These are phyloP conservation scores for Pseudozyma hubeiensis DNA, from an alignment of 1,284 basidiomycete genomes.

Conservation along the genomic window DNA sequence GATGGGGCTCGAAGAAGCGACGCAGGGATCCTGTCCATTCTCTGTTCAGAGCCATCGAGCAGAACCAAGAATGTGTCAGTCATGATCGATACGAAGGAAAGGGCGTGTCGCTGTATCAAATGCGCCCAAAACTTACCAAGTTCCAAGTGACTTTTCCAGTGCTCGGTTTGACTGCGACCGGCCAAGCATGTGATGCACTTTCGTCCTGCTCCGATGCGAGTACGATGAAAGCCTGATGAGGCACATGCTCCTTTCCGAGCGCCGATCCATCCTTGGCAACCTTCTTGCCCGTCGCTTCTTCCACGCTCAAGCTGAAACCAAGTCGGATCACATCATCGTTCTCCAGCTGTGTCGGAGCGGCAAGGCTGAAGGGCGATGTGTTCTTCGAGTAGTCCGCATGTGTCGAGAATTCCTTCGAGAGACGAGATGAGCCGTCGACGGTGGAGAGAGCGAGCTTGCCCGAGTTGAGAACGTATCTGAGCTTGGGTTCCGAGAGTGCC, in stretches of 20 bases:
- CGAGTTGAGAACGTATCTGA: conserved; percentile 47
- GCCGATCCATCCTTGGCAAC: conserved; percentile 25
- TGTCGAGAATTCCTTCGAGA: conserved; percentile 42
- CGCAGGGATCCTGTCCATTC: conserved; percentile 44
- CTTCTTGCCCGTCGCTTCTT: conserved; percentile 21
- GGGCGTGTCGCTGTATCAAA: too few species aligned
- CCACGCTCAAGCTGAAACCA: conserved; percentile 38
- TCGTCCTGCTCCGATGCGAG: conserved; percentile 26
- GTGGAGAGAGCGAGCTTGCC: conserved; percentile 50
- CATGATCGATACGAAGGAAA: not conserved
- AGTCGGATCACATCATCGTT: conserved; percentile 53
- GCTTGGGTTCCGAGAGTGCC: conserved; percentile 36
- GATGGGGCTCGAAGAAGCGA: conserved; percentile 21
- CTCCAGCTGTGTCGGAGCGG: conserved; percentile 38
- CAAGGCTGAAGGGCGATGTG: conserved; percentile 31
- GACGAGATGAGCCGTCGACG: conserved; percentile 47
- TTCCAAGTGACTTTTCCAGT: conserved; percentile 53
- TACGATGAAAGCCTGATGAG: conserved; percentile 51
- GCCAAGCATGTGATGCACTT: conserved; percentile 31
- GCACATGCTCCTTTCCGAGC: conserved; percentile 41
- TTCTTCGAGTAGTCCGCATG: conserved; percentile 34
- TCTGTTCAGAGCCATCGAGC: conserved; percentile 8
- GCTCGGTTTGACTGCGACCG: conserved; percentile 45
- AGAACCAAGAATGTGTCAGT: not conserved
- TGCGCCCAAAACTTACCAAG: conserved; percentile 28